Percentiles rank a stretch among this genome's conserved stretches.
Conservation (phyloP, 371 early-diverging fungal species). For the Umbelopsis sp. region DNA sequence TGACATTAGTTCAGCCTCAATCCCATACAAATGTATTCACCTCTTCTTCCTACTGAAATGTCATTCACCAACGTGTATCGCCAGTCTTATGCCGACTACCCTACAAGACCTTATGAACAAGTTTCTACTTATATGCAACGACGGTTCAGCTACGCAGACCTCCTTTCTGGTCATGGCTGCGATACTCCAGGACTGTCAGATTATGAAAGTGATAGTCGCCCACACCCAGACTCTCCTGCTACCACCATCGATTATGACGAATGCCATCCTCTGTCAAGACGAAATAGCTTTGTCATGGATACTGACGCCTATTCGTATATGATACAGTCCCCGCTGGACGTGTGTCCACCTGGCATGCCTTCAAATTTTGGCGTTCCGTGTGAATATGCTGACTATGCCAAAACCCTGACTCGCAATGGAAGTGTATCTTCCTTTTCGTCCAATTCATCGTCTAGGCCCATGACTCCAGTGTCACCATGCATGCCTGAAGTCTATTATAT, state of each 20-base stretch:
- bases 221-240: constrained; percentile 36
- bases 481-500: constrained; percentile 14
- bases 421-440: constrained; percentile 1
- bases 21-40: not conserved
- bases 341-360: constrained; percentile 23
- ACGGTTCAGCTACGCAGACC: constrained; percentile 38
- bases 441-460: constrained; percentile 1
- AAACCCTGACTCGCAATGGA: constrained; percentile 1
- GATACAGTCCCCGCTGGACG: constrained; percentile 4
- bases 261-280: constrained; percentile 19
- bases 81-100: constrained; percentile 4
- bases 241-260: constrained; percentile 37
- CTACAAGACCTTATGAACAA: constrained; percentile 10
- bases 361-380: constrained; percentile 29
- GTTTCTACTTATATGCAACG: constrained; percentile 29
- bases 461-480: constrained; percentile 7
- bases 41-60: constrained; percentile 12
- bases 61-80: constrained; percentile 5
- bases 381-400: constrained; percentile 24
- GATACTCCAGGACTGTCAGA: constrained; percentile 34
- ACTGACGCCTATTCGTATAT: constrained; percentile 5
- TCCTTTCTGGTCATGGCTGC: constrained; percentile 39
- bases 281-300: constrained; percentile 15
- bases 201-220: constrained; percentile 25
- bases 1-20: too few relatives aligned